A percentile compares a stretch with the other conserved stretches of the same genome.
Conservation (phyloP, 2,329 filamentous ascomycete species). For the Amylocarpus encephaloides region DNA sequence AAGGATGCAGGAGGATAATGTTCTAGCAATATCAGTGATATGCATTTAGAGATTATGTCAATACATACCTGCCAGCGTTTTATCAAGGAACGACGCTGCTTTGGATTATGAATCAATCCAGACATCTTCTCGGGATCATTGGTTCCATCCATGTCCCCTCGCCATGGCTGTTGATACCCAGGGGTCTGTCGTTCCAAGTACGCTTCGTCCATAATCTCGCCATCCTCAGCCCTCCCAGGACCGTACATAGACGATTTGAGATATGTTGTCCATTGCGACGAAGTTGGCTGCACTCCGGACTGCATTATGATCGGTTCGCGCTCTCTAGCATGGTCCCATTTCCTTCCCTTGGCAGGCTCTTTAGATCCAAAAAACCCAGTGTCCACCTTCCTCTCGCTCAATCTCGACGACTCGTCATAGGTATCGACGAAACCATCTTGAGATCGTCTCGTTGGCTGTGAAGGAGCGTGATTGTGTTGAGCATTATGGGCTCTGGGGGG, state of each 20-base stretch:
- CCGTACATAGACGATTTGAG: constrained; percentile 31
- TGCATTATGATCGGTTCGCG: constrained; percentile 31
- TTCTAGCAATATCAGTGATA: constrained; percentile 19
- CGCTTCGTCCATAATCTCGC: constrained; percentile 23
- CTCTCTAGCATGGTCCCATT: constrained; percentile 33
- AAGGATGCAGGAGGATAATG: constrained; percentile 39
- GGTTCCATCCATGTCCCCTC: constrained; percentile 27
- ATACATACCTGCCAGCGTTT: constrained; percentile 25
- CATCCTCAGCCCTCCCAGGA: constrained; percentile 22
- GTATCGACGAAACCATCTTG: constrained; percentile 30
- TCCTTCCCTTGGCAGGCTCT: constrained; percentile 30
- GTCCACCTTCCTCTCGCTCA: constrained; percentile 22
- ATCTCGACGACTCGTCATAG: constrained; percentile 21
- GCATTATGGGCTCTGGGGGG: constrained; percentile 25
- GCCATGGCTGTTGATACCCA: constrained; percentile 32
- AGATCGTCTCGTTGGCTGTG: constrained; percentile 22
- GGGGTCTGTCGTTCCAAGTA: constrained; percentile 29
- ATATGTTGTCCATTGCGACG: constrained; percentile 28
- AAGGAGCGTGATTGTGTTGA: constrained; percentile 24
- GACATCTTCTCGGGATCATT: constrained; percentile 26
- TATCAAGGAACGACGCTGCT: constrained; percentile 22
- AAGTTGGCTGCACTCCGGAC: constrained; percentile 16
- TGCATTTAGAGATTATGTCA: background rate
- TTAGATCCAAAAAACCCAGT: constrained; percentile 29
- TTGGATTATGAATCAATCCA: constrained; percentile 26